A percentile compares a stretch with the other conserved stretches of the same genome.
These are phyloP conservation scores for Fusarium sp. DNA, from an alignment of 2,329 filamentous ascomycete genomes.

Conservation along the genomic window DNA sequence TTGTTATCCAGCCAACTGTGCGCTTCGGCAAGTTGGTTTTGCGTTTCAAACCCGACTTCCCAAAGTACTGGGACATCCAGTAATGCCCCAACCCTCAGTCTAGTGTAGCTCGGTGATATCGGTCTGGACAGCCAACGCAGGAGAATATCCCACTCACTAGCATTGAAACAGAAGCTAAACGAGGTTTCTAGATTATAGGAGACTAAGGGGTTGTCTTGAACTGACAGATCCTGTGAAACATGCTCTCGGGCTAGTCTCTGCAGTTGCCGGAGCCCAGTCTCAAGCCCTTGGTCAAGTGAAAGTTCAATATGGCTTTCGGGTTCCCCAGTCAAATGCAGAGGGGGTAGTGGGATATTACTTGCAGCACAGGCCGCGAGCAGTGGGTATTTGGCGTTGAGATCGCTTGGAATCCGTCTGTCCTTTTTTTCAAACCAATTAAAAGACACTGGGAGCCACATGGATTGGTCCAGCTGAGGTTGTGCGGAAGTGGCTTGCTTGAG, in stretches of 20 bases:
- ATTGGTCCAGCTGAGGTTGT: fast-evolving
- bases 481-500: no score
- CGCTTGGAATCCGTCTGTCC: neutral
- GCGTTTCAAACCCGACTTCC: neutral
- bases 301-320: fast-evolving
- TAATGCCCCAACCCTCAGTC: no score
- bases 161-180: neutral
- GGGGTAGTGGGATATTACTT: neutral
- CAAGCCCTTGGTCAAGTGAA: neutral
- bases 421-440: neutral
- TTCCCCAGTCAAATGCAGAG: neutral
- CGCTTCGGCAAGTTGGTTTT: fast-evolving
- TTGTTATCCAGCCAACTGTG: neutral
- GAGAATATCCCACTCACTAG: fast-evolving
- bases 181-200: neutral
- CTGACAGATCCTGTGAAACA: fast-evolving
- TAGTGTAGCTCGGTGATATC: neutral
- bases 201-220: fast-evolving
- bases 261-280: neutral
- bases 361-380: neutral
- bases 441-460: neutral
- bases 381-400: fast-evolving
- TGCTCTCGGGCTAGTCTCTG: neutral
- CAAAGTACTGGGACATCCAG: neutral
- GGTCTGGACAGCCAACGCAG: neutral